These are phyloP conservation scores for Phytophthora aleatoria DNA, from an alignment of 352 stramenopile genomes.

Conservation along the genomic window DNA sequence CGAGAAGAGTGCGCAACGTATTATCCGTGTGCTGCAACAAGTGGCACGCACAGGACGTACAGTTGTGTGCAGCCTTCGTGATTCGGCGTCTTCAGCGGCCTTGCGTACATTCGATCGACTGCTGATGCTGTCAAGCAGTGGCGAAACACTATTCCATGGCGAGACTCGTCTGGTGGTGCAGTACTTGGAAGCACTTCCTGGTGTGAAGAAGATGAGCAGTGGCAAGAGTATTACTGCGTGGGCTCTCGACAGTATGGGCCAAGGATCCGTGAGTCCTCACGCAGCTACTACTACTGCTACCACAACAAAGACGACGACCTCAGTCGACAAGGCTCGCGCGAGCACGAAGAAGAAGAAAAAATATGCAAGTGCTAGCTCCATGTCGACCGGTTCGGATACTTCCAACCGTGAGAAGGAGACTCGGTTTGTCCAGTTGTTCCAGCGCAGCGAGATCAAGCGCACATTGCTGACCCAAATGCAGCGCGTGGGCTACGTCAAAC, in stretches of 20 bases:
- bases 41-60: constrained; percentile 29
- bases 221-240: constrained; percentile 27
- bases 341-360: constrained; percentile 30
- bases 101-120: constrained; percentile 27
- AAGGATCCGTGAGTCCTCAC: not conserved
- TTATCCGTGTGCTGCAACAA: constrained; percentile 27
- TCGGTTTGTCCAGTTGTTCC: constrained; percentile 31
- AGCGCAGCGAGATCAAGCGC: constrained; percentile 27
- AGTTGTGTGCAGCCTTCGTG: constrained; percentile 30
- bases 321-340: constrained; percentile 7
- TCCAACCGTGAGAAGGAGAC: constrained; percentile 18
- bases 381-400: constrained; percentile 8
- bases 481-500: constrained; percentile 23
- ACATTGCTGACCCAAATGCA: constrained; percentile 27
- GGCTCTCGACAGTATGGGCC: constrained; percentile 30
- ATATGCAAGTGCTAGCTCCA: constrained; percentile 8
- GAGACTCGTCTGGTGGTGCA: constrained; percentile 19
- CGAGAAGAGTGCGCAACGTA: constrained; percentile 12
- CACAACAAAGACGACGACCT: constrained; percentile 14
- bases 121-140: constrained; percentile 28
- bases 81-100: constrained; percentile 13
- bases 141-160: constrained; percentile 32
- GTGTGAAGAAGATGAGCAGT: constrained; percentile 28
- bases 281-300: not conserved
- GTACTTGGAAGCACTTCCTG: constrained; percentile 27